Base-by-base conservation (phyloP, 2,329 filamentous ascomycete genomes). In the Diaporthe vaccinii region DNA sequence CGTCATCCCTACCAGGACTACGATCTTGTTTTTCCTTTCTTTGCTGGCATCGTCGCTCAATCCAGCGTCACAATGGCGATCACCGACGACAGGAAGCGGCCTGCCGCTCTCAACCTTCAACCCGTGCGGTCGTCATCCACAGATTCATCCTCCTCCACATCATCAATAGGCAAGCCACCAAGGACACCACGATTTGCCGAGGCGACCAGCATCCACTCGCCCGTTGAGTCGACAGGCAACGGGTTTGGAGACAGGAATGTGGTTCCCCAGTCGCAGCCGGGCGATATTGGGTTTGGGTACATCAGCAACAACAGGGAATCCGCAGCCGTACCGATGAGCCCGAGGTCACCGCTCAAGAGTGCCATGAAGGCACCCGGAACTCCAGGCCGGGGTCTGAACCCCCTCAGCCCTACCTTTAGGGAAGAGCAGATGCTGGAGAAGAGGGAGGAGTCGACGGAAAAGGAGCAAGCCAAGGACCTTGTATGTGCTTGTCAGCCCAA, bases 211-310 rank as follows among this genome's bases (percentile, higher is more conserved):
- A 92, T 96, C 70, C 88, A 95, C 86, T 96, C 94, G 62, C 94
- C 94, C 57, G 87, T 95, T 80, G 93, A 95, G 76, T 86, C 85
- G 67, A 83, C 83, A 44, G 71, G 58, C 9, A 17, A 20, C 34
- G 65, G 65, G 2, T 69, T 69, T 15, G 74, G 65, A 49, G 89
- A 90, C 57, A 87, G 85, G 77, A 88, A 88, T 58, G 87, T 90
- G 82, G 85, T 87, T 79, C 87, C 90, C 72, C 90, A 93, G 82
- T 86, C 92, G 72, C 93, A 95, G 82, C 94, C 96, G 44, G 94
- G 93, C 75, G 95, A 98, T 85, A 91, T 98, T 78, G 96, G 96
- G 78, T 98, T 98, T 84, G 95, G 96, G 83, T 98, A 98, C 86
- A 94, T 98, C 82, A 89, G 91, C 80, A 89, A 89, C 79, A 83